These are phyloP conservation scores for Monilinia fructicola DNA, from an alignment of 2,329 filamentous ascomycete genomes.

Conservation along the genomic window DNA sequence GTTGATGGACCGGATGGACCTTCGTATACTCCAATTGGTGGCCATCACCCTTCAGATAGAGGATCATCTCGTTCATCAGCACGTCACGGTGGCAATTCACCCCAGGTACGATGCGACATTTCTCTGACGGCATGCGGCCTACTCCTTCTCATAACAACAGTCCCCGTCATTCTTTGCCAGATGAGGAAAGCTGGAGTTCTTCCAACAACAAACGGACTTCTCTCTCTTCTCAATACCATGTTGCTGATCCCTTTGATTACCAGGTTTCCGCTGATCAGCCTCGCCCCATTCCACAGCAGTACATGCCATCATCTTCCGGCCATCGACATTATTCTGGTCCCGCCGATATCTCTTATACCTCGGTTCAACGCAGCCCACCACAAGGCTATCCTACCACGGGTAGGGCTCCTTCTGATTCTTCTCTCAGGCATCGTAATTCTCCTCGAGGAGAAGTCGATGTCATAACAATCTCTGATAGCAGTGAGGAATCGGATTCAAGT, in stretches of 20 bases:
- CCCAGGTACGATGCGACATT: constrained; percentile 34
- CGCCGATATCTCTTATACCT: constrained; percentile 41
- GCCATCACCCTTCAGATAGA: constrained; percentile 41
- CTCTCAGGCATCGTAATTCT: constrained; percentile 26
- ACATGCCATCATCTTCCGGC: constrained; percentile 39
- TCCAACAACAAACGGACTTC: constrained; percentile 41
- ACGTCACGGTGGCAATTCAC: constrained; percentile 28
- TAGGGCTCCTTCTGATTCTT: constrained; percentile 33
- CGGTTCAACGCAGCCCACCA: constrained; percentile 33
- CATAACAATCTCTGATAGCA: constrained; percentile 27
- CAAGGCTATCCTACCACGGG: constrained; percentile 29
- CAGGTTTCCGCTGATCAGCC: constrained; percentile 39
- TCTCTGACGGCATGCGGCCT: constrained; percentile 38
- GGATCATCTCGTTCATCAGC: constrained; percentile 38
- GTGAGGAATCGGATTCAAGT: constrained; percentile 30
- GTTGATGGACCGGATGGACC: constrained; percentile 50
- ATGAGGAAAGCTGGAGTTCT: constrained; percentile 49
- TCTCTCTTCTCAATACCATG: constrained; percentile 38
- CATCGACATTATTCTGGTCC: constrained; percentile 39
- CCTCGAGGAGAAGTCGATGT: constrained; percentile 29
- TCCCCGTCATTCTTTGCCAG: constrained; percentile 45
- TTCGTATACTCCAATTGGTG: constrained; percentile 48
- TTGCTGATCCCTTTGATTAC: constrained; percentile 43
- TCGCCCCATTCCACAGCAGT: constrained; percentile 38
- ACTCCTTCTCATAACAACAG: constrained; percentile 44